Base-by-base conservation (phyloP, 148 eudicot species). In the Fagopyrum esculentum region DNA sequence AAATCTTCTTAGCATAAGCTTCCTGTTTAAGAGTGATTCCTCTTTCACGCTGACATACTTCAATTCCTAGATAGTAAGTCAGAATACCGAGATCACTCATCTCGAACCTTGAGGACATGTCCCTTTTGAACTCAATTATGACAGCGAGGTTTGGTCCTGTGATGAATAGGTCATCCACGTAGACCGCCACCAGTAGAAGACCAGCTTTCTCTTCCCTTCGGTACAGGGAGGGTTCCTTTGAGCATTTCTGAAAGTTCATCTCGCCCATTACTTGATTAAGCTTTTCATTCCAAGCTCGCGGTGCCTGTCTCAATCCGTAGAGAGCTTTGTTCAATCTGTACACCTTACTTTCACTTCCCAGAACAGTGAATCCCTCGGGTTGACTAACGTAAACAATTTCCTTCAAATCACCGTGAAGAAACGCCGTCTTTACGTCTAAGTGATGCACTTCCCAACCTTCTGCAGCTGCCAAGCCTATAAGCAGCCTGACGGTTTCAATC, bases 351-450 rank as follows among this genome's bases (percentile, higher is more conserved):
- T 60, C 66, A 60, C 66, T 60, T n/a, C 66, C 66, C 30, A 15
- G 30, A n/a, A n/a, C 30, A 60, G 9, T 26, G 30, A 60, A 15
- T 26, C 66, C 66, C 66, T 60, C 66, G 30, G 66, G 66, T 26
- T 60, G 66, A 60, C 30, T n/a, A 60, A 60, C 66, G 66, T 60
- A 60, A n/a, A 60, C 66, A 15, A 3, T 19, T 30, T 30, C 35
- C 2, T 30, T 30, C 35, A 30, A 30, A 30, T 30, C 76, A 6
- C 79, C 69, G 45, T 76, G 9, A 0, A 72, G 72, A 50, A 63
- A 80, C 9, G 59, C 72, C 4, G 61, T 35, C 15, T 72, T 76
- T 0, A 80, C 79, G 64, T 72, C 76, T 10, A 80, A 11, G 15
- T 76, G 77, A 68, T 61, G 66, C 19, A 76, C 55, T 7, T 35